A percentile compares a stretch with the other conserved stretches of the same genome.
phyloP scores from a whole-genome alignment of 2,329 filamentous ascomycete genomes.

The Botrytis medusae region DNA sequence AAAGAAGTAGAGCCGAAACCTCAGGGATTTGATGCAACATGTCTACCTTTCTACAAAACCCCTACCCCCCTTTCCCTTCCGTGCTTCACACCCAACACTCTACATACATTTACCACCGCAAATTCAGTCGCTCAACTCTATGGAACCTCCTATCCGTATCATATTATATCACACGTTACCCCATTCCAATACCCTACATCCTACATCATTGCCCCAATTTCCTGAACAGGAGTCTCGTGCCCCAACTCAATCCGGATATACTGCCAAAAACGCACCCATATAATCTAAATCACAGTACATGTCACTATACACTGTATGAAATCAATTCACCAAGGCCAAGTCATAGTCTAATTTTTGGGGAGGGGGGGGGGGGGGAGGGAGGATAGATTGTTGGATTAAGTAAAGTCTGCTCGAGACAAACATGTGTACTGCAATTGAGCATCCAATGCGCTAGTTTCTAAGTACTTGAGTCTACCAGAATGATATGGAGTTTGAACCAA shows the following conservation, averaged over 20 bases:
- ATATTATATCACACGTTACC: background rate
- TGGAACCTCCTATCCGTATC: background rate
- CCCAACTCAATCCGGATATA: background rate
- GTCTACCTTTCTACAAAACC: background rate
- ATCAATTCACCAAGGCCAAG: background rate
- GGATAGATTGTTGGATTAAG: no score
- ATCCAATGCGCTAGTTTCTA: background rate
- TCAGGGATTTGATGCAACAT: background rate
- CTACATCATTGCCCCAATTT: background rate
- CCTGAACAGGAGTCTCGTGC: background rate
- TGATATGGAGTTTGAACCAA: background rate
- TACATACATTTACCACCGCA: background rate
- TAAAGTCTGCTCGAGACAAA: background rate
- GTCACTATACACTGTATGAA: background rate
- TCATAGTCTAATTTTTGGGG: no score
- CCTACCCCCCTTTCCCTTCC: background rate
- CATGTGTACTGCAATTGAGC: background rate
- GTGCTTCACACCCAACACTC: background rate
- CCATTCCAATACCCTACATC: background rate
- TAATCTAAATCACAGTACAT: background rate
- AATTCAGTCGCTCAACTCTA: background rate
- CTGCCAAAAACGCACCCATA: background rate
- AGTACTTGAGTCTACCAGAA: background rate
- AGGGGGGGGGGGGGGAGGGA: no score
- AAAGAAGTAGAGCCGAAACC: background rate